These are phyloP conservation scores for Cystofilobasidium macerans DNA, from an alignment of 768 basidiomycete genomes.

Conservation along the genomic window DNA sequence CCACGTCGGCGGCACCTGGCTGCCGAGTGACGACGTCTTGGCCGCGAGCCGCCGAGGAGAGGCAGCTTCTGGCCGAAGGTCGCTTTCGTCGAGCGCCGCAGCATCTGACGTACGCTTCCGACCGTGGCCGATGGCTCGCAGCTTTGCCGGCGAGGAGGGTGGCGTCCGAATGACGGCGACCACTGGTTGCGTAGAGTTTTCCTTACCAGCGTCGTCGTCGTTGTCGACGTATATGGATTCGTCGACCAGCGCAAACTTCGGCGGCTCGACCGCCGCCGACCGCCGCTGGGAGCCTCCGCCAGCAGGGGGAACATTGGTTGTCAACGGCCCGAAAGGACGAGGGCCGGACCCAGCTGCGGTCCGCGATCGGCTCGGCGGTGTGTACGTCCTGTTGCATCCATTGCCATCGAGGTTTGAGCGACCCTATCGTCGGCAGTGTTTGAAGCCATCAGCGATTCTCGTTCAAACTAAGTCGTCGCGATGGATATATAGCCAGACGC, in stretches of 20 bases:
- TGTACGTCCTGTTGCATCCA: background rate
- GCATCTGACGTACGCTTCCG: too few species aligned
- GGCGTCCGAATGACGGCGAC: too few species aligned
- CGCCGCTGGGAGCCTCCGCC: background rate
- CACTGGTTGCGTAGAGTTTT: too few species aligned
- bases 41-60: background rate
- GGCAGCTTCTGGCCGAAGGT: too few species aligned
- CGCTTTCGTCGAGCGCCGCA: too few species aligned
- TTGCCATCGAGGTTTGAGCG: background rate
- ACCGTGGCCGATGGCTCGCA: too few species aligned
- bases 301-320: background rate
- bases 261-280: too few species aligned
- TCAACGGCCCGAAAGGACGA: background rate
- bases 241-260: background rate
- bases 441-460: too few species aligned
- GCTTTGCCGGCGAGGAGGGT: too few species aligned
- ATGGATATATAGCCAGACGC: too few species aligned
- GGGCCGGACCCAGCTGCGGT: background rate
- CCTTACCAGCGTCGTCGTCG: background rate
- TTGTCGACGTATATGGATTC: background rate
- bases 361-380: background rate
- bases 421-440: background rate
- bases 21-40: background rate
- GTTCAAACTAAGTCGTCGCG: too few species aligned
- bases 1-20: background rate